Evolutionary conservation across 1,284 basidiomycete species (phyloP), one percentile per base, ranked within the genome.

Genomic region (Microbotryum intermedium): DNA sequence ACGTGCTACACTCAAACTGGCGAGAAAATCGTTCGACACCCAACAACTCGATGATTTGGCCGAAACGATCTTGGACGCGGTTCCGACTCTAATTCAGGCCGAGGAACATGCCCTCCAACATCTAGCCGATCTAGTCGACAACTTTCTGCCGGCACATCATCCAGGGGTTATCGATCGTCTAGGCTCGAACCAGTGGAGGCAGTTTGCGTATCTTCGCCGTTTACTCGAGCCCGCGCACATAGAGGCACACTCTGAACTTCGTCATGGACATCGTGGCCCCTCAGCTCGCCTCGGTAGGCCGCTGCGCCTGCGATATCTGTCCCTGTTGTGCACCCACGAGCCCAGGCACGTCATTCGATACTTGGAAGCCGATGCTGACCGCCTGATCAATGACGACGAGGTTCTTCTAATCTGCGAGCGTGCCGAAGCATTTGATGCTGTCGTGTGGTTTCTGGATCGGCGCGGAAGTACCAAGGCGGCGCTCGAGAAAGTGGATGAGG

Each of bases 401-500:
- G 79, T 87, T 6, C 75, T 84, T 1, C 75, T 76, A 9, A 80
- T 82, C 5, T 92, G 87, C 69, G 86, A 92, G 73, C 75, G 79
- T 7, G 78, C 80, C 29, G 78, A 79, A 42, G 83, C 84, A 7
- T 86, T 82, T 67, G 85, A 90, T 61, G 89, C 86, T 3, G 83
- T 88, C 25, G 77, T 97, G 3, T 97, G 93, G 93, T 80, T 84
- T 1, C 75, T 86, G 53, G 82, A 91, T 70, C 80, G 81, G 62
- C 77, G 77, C 26, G 87, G 85, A 1, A 78, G 82, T 53, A 81
- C 85, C 2, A 76, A 77, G 42, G 79, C 80, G 29, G 88, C 90
- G 5, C 79, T 95, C 34, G 73, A 77, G 44, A 87, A 84, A 64
- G 81, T 85, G 0, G 83, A 84, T 45, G 70, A 71, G 0, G 85